These are phyloP conservation scores for Aspergillus unguis DNA, from an alignment of 2,329 filamentous ascomycete species.

Conservation along the genomic window DNA sequence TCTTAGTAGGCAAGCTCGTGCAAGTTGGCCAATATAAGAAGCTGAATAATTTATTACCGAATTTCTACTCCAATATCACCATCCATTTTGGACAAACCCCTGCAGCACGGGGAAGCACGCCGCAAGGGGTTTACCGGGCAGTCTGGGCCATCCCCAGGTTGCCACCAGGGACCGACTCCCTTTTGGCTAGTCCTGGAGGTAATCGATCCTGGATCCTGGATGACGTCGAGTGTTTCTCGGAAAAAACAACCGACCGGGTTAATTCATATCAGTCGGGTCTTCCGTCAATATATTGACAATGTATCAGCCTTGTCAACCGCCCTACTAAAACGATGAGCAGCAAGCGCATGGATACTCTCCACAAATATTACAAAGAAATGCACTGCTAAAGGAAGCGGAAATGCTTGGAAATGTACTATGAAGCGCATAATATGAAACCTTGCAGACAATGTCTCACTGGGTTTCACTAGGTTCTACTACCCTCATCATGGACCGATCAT, in stretches of 20 bases:
- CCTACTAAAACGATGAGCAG: background rate
- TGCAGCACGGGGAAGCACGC: constrained; percentile 24
- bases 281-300: constrained; percentile 5
- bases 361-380: no score
- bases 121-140: constrained; percentile 26
- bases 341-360: background rate
- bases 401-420: no score
- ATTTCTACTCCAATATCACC: background rate
- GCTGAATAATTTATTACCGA: background rate
- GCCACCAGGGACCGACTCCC: constrained; percentile 4
- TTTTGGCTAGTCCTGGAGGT: constrained; percentile 12
- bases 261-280: background rate
- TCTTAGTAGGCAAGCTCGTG: background rate
- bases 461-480: no score
- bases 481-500: no score
- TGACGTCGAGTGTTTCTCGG: constrained; percentile 9
- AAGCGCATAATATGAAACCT: no score
- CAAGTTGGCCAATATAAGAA: background rate
- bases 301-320: background rate
- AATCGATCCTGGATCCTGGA: constrained; percentile 6
- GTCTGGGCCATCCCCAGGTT: constrained; percentile 18
- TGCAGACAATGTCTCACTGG: no score
- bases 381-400: no score
- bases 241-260: background rate
- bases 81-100: constrained; percentile 7